Evolutionary conservation across 2,329 filamentous ascomycete species (phyloP), one percentile per base, ranked within the genome.

Genomic region (Ceratocystis alfenasii): DNA sequence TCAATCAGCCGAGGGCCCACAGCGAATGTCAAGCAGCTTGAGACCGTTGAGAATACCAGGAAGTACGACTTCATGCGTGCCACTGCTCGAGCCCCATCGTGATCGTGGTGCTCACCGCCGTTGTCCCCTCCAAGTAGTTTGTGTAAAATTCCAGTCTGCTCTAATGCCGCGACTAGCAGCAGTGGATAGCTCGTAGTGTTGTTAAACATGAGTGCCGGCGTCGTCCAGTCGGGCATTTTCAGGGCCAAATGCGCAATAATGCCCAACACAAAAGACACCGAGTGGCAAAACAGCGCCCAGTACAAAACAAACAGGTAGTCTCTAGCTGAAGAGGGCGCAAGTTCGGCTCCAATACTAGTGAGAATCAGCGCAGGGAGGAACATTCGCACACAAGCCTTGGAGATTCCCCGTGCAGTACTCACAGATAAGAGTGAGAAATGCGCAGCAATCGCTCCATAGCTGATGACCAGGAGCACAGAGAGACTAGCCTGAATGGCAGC

Each of bases 51-150:
- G 69, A 84, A 87, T 67, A 88, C 80, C 2, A 88, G 74, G 70
- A 88, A 87, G 72, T 86, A 88, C 15, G 81, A 82, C 71, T 86
- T 83, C 5, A 84, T 84, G 8, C 85, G 77, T 64, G 81, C 78
- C 12, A 87, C 75, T 0, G 82, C 82, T 2, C 75, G 75, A 17
- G 28, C 22, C 12, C 53, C 53, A 1, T 57, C 53, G n/a, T 57
- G 53, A 15, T 30, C 25, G 17, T 57, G 53, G 28, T 57, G 10
- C 5, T 33, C 22, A 25, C 1, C 73, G 70, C 1, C 75, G 76
- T 72, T 78, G 70, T 69, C 78, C 69, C 68, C 74, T 68, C 78
- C 72, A 20, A 87, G 75, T 1, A 76, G 72, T 28, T 77, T 72
- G 4, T 57, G 53, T 5, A 87, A 74, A 30, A 86, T 81, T 1